These are phyloP conservation scores for Mycena galericulata DNA, from an alignment of 768 basidiomycete genomes.

Conservation along the genomic window DNA sequence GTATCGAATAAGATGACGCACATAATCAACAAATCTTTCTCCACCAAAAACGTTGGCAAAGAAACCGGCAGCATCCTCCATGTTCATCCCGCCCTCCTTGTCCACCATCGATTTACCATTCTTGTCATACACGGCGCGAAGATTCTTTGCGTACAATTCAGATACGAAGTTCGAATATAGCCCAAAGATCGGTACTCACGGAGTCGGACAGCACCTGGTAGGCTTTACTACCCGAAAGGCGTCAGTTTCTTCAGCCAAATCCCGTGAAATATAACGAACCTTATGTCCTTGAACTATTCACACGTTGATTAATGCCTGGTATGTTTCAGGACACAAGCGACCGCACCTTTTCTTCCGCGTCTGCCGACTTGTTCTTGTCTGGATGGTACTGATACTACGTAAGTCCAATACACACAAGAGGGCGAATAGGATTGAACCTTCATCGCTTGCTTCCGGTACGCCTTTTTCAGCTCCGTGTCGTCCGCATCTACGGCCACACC, in stretches of 20 bases:
- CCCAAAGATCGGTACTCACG: conserved; percentile 56
- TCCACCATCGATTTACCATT: conserved; percentile 93
- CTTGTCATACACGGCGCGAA: conserved; percentile 93
- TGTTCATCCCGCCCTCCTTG: conserved; percentile 79
- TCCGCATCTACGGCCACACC: conserved; percentile 78
- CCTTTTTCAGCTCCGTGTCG: conserved; percentile 91
- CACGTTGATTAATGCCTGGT: neutral
- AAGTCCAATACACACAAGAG: conserved; percentile 2
- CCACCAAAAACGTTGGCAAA: conserved; percentile 98
- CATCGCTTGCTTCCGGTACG: conserved; percentile 94
- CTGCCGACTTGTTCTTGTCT: conserved; percentile 93
- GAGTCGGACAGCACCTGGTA: conserved; percentile 92
- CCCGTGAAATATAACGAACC: conserved; percentile 55
- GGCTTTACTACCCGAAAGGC: conserved; percentile 74
- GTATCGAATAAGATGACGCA: conserved; percentile 54
- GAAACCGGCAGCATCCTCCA: conserved; percentile 95
- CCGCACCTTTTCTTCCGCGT: conserved; percentile 83
- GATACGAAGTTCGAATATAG: conserved; percentile 4
- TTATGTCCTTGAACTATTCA: conserved; percentile 89
- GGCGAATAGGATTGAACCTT: conserved; percentile 63
- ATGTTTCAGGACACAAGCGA: neutral
- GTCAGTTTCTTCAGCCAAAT: neutral
- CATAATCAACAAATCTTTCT: conserved; percentile 90
- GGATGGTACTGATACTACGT: conserved; percentile 79
- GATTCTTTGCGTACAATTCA: conserved; percentile 62